Conservation (phyloP, 352 stramenopile genomes). For the Phytophthora syringae region DNA sequence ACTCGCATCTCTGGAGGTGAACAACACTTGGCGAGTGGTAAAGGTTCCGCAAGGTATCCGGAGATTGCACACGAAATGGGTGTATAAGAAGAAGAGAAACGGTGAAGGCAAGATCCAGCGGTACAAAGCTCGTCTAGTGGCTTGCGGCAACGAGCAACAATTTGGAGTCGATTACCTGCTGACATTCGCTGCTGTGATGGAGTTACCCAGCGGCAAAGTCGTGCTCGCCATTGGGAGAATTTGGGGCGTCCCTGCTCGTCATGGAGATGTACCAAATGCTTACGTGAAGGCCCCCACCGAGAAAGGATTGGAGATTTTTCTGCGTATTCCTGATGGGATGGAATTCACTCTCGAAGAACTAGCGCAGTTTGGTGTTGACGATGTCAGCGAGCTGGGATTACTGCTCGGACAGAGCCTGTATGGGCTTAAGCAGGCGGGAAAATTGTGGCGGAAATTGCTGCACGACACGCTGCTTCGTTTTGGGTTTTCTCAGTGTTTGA, state of each 20-base stretch:
- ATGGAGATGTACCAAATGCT: constrained; percentile 42
- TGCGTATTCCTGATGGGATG: constrained; percentile 35
- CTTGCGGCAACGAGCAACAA: constrained; percentile 25
- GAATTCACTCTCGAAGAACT: constrained; percentile 13
- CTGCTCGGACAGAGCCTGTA: constrained; percentile 34
- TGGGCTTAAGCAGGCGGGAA: constrained; percentile 37
- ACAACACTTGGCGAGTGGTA: constrained; percentile 10
- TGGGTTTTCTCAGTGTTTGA: constrained; percentile 24
- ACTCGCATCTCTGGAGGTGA: constrained; percentile 14
- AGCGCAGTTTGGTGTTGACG: constrained; percentile 13
- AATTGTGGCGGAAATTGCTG: constrained; percentile 37
- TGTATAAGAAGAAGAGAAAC: constrained; percentile 37
- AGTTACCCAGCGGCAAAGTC: constrained; percentile 28
- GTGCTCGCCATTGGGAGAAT: constrained; percentile 17
- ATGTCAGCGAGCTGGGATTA: constrained; percentile 15
- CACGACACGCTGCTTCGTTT: constrained; percentile 23
- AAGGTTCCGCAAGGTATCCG: neutral
- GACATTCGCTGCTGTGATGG: constrained; percentile 37
- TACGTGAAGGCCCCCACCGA: constrained; percentile 40
- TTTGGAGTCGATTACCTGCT: constrained; percentile 28
- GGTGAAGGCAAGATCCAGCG: constrained; percentile 17
- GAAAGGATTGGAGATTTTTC: constrained; percentile 25
- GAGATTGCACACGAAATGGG: constrained; percentile 31
- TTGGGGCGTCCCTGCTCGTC: constrained; percentile 28
- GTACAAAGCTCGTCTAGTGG: constrained; percentile 29